phyloP scores from a whole-genome alignment of 305 asterid genomes.

The Striga hermonthica region DNA sequence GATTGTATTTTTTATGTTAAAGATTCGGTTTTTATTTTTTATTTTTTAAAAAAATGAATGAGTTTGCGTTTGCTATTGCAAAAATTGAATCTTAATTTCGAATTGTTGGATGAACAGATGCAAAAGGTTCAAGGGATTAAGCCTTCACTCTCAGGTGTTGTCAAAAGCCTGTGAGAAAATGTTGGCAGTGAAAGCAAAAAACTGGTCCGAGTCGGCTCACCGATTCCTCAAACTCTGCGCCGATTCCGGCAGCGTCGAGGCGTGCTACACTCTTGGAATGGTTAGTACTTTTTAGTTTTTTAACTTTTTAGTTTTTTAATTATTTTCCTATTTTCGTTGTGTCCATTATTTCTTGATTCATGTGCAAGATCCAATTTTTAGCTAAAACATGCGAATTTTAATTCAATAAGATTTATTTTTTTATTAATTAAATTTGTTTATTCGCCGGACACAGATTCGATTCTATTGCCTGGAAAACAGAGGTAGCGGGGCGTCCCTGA shows the following conservation, averaged over 20 bases:
- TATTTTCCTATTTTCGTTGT: not conserved
- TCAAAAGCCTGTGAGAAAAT: slow-evolving; percentile 46
- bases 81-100: not conserved
- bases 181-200: slow-evolving; percentile 48
- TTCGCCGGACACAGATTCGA: slow-evolving; percentile 49
- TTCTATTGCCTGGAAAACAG: slow-evolving; percentile 64
- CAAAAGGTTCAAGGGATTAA: slow-evolving; percentile 54
- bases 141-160: slow-evolving; percentile 48
- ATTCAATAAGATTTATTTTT: not conserved
- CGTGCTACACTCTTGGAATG: slow-evolving; percentile 67
- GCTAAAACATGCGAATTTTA: not conserved
- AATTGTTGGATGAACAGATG: slow-evolving; percentile 45
- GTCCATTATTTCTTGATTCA: not conserved
- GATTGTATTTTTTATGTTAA: not conserved
- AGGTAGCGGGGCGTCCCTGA: slow-evolving; percentile 58
- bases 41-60: not conserved
- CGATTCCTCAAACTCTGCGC: slow-evolving; percentile 64
- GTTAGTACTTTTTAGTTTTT: slow-evolving; percentile 32
- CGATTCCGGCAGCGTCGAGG: slow-evolving; percentile 58
- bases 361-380: not conserved
- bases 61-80: not conserved
- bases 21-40: not conserved
- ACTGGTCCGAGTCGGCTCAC: slow-evolving; percentile 59
- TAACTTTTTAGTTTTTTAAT: no score
- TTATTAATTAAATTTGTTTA: not conserved